Evolutionary conservation across 768 basidiomycete species (phyloP).

Genomic region (Saitozyma podzolica): DNA sequence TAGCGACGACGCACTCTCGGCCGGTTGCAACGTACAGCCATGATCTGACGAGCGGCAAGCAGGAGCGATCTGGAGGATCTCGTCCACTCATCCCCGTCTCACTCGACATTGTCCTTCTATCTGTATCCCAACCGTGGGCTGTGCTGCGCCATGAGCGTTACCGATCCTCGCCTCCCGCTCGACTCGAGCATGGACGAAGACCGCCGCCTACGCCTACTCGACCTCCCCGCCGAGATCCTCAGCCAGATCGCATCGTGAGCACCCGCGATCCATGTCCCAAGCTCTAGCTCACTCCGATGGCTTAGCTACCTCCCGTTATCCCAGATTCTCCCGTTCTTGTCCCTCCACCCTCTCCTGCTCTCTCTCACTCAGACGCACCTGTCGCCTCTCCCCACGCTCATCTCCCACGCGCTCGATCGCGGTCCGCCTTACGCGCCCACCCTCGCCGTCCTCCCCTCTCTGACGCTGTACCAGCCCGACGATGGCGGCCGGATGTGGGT

Average conservation of each 20-base stretch:
- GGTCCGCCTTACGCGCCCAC: constrained; percentile 37
- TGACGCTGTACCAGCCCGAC: constrained; percentile 31
- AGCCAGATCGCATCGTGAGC: constrained; percentile 46
- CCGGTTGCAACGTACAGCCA: no score
- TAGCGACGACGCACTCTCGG: no score
- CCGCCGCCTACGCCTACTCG: constrained; percentile 14
- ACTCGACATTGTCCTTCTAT: no score
- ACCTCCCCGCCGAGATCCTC: constrained; percentile 43
- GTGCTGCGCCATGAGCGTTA: no score
- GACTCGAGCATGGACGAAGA: no score
- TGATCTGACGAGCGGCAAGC: no score
- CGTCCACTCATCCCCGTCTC: no score
- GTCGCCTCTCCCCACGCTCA: constrained; percentile 33
- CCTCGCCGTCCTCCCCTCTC: constrained; percentile 30
- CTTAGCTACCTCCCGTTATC: constrained; percentile 36
- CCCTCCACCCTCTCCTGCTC: constrained; percentile 32
- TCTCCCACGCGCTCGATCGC: constrained; percentile 17
- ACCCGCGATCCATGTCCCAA: not conserved
- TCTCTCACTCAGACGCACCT: constrained; percentile 32
- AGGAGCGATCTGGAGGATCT: no score
- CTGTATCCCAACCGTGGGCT: no score
- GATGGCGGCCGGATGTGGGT: constrained; percentile 30
- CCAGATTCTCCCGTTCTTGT: constrained; percentile 33
- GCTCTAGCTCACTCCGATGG: constrained; percentile 3
- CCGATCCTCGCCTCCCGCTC: no score